Percentiles rank a stretch among this genome's conserved stretches.
Conservation (phyloP, 306 rosid genomes). For the Gastrolobium bilobum region DNA sequence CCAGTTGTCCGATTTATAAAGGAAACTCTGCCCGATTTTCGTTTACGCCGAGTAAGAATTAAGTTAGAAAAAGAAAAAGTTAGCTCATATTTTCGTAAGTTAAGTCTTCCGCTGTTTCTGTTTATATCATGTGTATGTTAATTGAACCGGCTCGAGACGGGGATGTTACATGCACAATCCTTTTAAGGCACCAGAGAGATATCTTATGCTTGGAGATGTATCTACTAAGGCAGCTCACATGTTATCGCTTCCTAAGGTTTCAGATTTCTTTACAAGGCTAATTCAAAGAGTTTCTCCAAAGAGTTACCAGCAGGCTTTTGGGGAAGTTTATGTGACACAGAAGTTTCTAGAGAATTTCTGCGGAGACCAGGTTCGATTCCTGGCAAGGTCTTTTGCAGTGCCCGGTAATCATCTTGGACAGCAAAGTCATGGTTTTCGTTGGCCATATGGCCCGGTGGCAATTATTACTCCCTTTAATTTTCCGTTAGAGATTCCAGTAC, state of each 20-base stretch:
- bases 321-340: slow-evolving; percentile 83
- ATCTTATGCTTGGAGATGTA: slow-evolving; percentile 85
- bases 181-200: slow-evolving; percentile 95
- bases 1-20: too few relatives aligned
- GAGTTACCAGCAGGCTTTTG: slow-evolving; percentile 94
- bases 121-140: too few relatives aligned
- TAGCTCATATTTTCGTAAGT: too few relatives aligned
- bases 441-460: slow-evolving; percentile 99
- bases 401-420: slow-evolving; percentile 98
- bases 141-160: too few relatives aligned
- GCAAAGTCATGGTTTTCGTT: slow-evolving; percentile 93
- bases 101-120: too few relatives aligned
- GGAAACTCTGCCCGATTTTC: too few relatives aligned
- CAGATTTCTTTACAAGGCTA: slow-evolving; percentile 88
- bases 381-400: slow-evolving; percentile 90
- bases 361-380: slow-evolving; percentile 98
- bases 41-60: too few relatives aligned
- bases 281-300: slow-evolving; percentile 97
- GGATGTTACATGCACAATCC: too few relatives aligned
- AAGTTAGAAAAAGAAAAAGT: too few relatives aligned
- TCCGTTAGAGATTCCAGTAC: slow-evolving; percentile 96
- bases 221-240: slow-evolving; percentile 89
- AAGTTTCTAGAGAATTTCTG: slow-evolving; percentile 91
- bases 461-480: slow-evolving; percentile 95
- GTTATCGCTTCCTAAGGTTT: slow-evolving; percentile 90